Evolutionary conservation across 2,329 filamentous ascomycete genomes (phyloP).

Genomic region (Rutstroemia sp.): DNA sequence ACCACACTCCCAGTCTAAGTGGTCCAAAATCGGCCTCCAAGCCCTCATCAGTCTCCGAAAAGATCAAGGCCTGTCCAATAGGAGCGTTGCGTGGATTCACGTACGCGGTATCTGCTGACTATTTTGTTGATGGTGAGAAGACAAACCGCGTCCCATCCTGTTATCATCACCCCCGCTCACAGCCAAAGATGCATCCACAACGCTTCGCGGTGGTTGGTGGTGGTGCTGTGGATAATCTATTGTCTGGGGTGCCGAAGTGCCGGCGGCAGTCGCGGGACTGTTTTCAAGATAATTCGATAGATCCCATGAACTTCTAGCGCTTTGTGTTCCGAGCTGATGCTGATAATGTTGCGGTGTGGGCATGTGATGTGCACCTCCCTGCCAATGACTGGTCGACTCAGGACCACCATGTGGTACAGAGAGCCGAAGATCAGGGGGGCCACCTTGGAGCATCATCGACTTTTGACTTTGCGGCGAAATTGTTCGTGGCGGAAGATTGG

Average conservation of each 20-base stretch:
- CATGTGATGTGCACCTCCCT: slow-evolving; percentile 24
- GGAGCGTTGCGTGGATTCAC: slow-evolving; percentile 4
- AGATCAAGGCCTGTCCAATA: neutral
- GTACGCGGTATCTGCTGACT: slow-evolving; percentile 28
- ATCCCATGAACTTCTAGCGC: slow-evolving; percentile 27
- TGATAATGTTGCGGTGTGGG: slow-evolving; percentile 18
- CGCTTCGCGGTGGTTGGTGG: slow-evolving; percentile 14
- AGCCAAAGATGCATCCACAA: slow-evolving; percentile 19
- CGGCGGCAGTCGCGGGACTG: slow-evolving; percentile 23
- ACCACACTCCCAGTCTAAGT: too few relatives aligned
- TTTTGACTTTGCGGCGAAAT: slow-evolving; percentile 26
- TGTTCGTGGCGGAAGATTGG: slow-evolving; percentile 21
- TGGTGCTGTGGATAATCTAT: slow-evolving; percentile 17
- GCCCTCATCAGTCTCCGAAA: too few relatives aligned
- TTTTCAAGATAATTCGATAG: slow-evolving; percentile 28
- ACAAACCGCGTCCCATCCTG: slow-evolving; percentile 18
- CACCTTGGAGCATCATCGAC: slow-evolving; percentile 19
- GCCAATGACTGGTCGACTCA: slow-evolving; percentile 23
- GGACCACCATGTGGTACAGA: slow-evolving; percentile 21
- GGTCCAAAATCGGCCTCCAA: too few relatives aligned
- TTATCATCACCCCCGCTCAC: slow-evolving; percentile 16
- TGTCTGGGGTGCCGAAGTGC: slow-evolving; percentile 17
- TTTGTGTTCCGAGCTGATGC: slow-evolving; percentile 16
- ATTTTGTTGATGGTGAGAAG: slow-evolving; percentile 19
- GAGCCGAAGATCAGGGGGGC: slow-evolving; percentile 26